phyloP scores from a whole-genome alignment of 2,329 filamentous ascomycete genomes.

The Elsinoe australis region DNA sequence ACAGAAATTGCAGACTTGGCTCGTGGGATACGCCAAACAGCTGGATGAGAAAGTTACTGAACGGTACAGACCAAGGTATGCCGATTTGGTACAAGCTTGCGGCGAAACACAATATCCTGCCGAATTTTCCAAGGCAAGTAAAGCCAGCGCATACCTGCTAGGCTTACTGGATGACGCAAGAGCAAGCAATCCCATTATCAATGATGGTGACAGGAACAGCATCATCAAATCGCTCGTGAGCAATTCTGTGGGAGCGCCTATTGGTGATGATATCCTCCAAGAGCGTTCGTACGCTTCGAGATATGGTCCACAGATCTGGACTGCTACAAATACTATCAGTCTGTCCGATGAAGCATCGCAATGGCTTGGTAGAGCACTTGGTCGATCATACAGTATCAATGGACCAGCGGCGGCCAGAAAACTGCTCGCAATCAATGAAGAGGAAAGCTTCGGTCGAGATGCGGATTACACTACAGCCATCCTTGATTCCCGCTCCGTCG shows the following conservation, averaged over 20 bases:
- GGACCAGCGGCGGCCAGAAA: background rate
- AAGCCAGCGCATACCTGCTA: conserved; percentile 74
- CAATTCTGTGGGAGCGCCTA: conserved; percentile 18
- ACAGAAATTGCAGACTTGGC: conserved; percentile 69
- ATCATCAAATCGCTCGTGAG: conserved; percentile 58
- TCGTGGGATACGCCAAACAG: conserved; percentile 58
- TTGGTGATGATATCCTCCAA: conserved; percentile 23
- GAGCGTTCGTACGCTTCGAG: conserved; percentile 20
- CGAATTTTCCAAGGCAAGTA: conserved; percentile 59
- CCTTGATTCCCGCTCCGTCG: background rate
- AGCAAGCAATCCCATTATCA: conserved; percentile 56
- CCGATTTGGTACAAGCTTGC: conserved; percentile 65
- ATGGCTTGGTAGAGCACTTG: conserved; percentile 81
- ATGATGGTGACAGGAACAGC: conserved; percentile 59
- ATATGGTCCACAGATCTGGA: conserved; percentile 64
- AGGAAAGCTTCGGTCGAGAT: background rate
- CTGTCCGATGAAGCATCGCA: conserved; percentile 55
- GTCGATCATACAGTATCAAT: conserved; percentile 48
- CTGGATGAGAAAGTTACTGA: conserved; percentile 36
- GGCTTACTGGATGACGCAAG: conserved; percentile 69
- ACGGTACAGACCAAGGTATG: conserved; percentile 38
- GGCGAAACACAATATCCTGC: conserved; percentile 59
- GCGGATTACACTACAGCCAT: background rate
- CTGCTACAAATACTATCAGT: conserved; percentile 1
- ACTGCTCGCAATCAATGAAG: conserved; percentile 1